Conservation (phyloP, 164 flowering plant species). For the Vitis amurensis region DNA sequence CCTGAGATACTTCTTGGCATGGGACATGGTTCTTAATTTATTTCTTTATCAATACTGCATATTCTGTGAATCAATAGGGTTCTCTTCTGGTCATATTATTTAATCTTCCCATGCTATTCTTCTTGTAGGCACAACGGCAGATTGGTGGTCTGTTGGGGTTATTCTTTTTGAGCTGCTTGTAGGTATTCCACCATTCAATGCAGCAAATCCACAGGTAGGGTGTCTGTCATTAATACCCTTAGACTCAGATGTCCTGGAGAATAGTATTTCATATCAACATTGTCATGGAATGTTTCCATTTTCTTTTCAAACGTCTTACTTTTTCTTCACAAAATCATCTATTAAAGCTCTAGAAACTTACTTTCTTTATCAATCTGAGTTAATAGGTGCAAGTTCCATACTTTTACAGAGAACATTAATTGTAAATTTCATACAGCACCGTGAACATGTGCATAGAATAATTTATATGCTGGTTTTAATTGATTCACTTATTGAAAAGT, state of each 20-base stretch:
- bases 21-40: constrained; percentile 78
- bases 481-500: too few species aligned
- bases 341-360: too few species aligned
- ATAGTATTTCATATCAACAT: neutral
- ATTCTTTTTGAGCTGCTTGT: constrained; percentile 95
- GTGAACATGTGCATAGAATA: too few species aligned
- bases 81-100: neutral
- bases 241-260: neutral
- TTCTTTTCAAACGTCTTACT: neutral
- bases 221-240: neutral
- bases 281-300: neutral
- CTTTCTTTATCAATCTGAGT: too few species aligned
- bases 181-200: constrained; percentile 97
- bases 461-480: too few species aligned
- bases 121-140: constrained; percentile 85
- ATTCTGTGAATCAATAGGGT: neutral
- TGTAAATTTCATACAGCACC: too few species aligned
- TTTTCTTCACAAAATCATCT: too few species aligned
- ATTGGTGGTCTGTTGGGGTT: constrained; percentile 99
- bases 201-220: constrained; percentile 85
- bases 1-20: constrained; percentile 99
- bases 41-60: constrained; percentile 5
- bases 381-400: too few species aligned
- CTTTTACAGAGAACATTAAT: too few species aligned
- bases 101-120: constrained; percentile 5